Conservation (phyloP, 768 basidiomycete genomes). For the Pisolithus tinctorius region DNA sequence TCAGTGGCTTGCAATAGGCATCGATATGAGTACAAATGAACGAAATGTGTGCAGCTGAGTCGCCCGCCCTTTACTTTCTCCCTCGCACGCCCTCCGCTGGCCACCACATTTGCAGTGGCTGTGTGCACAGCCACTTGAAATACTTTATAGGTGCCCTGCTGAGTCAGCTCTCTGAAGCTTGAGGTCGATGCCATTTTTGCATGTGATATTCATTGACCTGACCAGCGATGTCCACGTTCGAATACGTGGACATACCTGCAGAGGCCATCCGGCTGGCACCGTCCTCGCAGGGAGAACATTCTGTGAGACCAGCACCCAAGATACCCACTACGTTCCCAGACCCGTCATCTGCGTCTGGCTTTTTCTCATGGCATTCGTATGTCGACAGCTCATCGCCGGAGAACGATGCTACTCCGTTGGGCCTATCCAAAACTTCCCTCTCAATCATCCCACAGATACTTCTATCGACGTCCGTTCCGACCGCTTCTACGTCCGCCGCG, state of each 20-base stretch:
- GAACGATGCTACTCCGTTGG: conserved; percentile 16
- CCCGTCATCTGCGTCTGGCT: conserved; percentile 16
- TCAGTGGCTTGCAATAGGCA: no score
- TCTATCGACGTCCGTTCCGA: conserved; percentile 10
- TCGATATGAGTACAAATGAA: no score
- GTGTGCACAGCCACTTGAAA: no score
- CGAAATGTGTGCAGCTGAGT: no score
- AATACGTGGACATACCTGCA: conserved; percentile 36
- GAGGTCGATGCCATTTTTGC: background rate
- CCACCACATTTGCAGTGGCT: no score
- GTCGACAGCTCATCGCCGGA: background rate
- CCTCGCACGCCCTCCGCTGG: no score
- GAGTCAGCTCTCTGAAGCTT: no score
- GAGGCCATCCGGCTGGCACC: conserved; percentile 31
- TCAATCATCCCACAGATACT: conserved; percentile 33
- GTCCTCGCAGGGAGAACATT: conserved; percentile 10
- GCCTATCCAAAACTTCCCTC: conserved; percentile 21
- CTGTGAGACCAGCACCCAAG: conserved; percentile 33
- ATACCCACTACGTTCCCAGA: conserved; percentile 38
- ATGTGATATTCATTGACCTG: background rate
- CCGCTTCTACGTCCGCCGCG: background rate
- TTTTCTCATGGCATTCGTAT: background rate
- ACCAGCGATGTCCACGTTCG: conserved; percentile 27
- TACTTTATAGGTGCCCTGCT: no score
- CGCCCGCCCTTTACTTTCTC: no score